A percentile compares a stretch with the other conserved stretches of the same genome.
Conservation (phyloP, 768 basidiomycete genomes). For the Cystobasidium ongulense region DNA sequence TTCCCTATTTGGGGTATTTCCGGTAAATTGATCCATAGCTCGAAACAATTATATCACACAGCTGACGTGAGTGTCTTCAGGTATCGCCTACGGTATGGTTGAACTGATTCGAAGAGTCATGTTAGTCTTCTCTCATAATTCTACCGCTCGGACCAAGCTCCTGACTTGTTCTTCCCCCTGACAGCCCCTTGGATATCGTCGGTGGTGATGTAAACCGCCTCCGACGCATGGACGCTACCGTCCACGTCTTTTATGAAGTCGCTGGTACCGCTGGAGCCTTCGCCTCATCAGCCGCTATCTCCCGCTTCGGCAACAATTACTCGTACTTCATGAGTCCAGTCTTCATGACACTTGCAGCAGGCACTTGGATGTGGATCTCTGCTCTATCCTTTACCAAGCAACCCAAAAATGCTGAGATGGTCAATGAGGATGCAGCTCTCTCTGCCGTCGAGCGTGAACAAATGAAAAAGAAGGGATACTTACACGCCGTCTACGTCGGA, state of each 20-base stretch:
- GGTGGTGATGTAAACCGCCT: constrained; percentile 42
- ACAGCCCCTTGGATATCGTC: constrained; percentile 15
- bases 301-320: constrained; percentile 41
- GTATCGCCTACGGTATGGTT: constrained; percentile 43
- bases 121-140: constrained; percentile 31
- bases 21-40: not conserved
- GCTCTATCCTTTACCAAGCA: constrained; percentile 10
- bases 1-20: constrained; percentile 40
- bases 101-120: constrained; percentile 43
- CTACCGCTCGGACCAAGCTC: too few relatives aligned
- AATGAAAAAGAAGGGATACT: not conserved
- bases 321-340: constrained; percentile 22
- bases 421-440: not conserved
- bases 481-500: constrained; percentile 10
- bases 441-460: not conserved
- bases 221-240: constrained; percentile 41
- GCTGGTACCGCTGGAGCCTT: constrained; percentile 44
- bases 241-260: constrained; percentile 43
- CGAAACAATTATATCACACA: not conserved
- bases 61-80: not conserved
- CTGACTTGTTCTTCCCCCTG: not conserved
- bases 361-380: constrained; percentile 35
- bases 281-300: constrained; percentile 40
- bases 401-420: not conserved
- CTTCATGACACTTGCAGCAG: constrained; percentile 20